Evolutionary conservation across 192 early-diverging fungal species (phyloP).

Genomic region (Pilaira anomala): DNA sequence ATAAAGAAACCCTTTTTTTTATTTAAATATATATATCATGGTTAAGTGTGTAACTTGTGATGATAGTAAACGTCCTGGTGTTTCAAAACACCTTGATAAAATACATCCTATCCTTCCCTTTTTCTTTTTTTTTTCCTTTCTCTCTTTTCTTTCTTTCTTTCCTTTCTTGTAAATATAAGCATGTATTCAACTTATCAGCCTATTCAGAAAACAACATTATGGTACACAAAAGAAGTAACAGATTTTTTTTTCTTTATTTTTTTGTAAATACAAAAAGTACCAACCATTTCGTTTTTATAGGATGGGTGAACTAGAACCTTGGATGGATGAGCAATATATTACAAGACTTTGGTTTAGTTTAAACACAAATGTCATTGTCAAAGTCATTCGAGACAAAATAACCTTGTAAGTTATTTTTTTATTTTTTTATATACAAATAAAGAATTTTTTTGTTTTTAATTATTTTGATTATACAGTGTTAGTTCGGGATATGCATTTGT

Average conservation of each 20-base stretch:
- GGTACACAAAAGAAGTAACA: constrained; percentile 8
- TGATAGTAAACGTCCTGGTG: no score
- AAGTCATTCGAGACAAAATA: constrained; percentile 91
- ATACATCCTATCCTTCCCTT: no score
- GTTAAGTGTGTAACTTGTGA: no score
- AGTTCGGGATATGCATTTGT: constrained; percentile 92
- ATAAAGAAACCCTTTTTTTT: no score
- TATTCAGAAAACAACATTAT: constrained; percentile 11
- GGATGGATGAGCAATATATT: constrained; percentile 97
- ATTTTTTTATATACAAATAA: no score
- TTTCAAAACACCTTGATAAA: no score
- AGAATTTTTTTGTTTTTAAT: background rate
- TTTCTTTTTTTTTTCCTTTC: no score
- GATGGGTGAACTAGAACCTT: constrained; percentile 96
- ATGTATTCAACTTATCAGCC: background rate
- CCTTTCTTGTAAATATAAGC: no score
- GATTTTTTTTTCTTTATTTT: background rate
- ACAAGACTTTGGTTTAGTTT: constrained; percentile 77
- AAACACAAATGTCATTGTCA: constrained; percentile 85
- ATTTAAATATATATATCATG: no score
- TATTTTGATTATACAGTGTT: background rate
- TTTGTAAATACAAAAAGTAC: background rate
- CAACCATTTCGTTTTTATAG: constrained; percentile 26
- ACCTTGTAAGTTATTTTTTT: constrained; percentile 59
- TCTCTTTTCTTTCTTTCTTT: no score